These are phyloP conservation scores for Fusarium sp. DNA, from an alignment of 2,329 filamentous ascomycete species.

Conservation along the genomic window DNA sequence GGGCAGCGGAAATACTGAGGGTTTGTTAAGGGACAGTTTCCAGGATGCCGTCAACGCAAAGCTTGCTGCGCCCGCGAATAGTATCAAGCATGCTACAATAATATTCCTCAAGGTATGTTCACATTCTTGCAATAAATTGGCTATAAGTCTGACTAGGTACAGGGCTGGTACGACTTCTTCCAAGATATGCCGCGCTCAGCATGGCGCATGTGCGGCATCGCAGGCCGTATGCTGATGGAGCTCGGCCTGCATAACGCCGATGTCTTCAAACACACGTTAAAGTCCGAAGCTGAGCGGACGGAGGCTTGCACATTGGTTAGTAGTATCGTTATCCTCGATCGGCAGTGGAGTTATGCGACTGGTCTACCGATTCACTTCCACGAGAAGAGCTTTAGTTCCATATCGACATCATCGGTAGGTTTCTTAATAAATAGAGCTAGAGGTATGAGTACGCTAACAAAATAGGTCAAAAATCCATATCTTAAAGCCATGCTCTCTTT, in stretches of 20 bases:
- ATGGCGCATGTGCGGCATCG: conserved; percentile 46
- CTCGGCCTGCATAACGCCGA: conserved; percentile 46
- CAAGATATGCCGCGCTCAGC: conserved; percentile 39
- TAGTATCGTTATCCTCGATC: conserved; percentile 20
- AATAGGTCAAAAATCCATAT: conserved; percentile 21
- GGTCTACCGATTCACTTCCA: conserved; percentile 27
- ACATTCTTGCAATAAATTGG: rapidly evolving
- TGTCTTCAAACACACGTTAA: conserved; percentile 34
- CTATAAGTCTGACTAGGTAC: not conserved
- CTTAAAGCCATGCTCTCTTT: conserved; percentile 31
- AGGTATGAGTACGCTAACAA: not conserved
- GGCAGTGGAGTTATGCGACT: conserved; percentile 32
- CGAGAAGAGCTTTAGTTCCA: conserved; percentile 28
- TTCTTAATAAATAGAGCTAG: not conserved
- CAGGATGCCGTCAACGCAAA: conserved; percentile 31
- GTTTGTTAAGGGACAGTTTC: conserved; percentile 20
- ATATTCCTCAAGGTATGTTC: conserved; percentile 18
- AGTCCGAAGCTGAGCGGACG: conserved; percentile 7
- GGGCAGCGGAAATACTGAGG: conserved; percentile 5
- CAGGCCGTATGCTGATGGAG: conserved; percentile 45
- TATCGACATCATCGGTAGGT: conserved; percentile 22
- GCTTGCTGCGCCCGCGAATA: conserved; percentile 25
- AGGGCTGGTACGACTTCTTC: conserved; percentile 44
- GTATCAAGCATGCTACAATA: conserved; percentile 27
- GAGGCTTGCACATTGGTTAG: conserved; percentile 22